A percentile compares a stretch with the other conserved stretches of the same genome.
Conservation (phyloP, 1,139 yeast species). For the Zygosaccharomyces sapae region DNA sequence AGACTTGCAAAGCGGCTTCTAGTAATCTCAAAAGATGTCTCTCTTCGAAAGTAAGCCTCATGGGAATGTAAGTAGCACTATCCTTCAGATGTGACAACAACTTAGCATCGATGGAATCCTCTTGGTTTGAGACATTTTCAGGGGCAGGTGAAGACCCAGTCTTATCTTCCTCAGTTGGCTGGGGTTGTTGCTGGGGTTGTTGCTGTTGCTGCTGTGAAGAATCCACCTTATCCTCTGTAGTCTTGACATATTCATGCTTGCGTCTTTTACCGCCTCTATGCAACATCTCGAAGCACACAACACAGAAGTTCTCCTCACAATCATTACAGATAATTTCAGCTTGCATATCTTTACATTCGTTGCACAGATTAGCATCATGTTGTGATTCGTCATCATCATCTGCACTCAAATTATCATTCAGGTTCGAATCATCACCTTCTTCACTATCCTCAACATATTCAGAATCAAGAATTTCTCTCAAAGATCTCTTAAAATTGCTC, state of each 20-base stretch:
- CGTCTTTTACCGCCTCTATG: constrained; percentile 63
- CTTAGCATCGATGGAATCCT: constrained; percentile 24
- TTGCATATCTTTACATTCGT: constrained; percentile 70
- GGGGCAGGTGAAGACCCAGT: constrained; percentile 9
- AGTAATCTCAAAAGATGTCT: constrained; percentile 57
- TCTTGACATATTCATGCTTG: constrained; percentile 39
- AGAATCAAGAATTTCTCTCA: constrained; percentile 35
- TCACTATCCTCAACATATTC: constrained; percentile 34
- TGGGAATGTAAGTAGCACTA: constrained; percentile 55
- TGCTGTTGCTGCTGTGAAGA: constrained; percentile 11
- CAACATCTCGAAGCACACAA: constrained; percentile 59
- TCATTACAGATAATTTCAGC: constrained; percentile 51
- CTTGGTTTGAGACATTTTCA: not conserved
- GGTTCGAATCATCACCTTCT: constrained; percentile 18
- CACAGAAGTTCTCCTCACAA: constrained; percentile 63
- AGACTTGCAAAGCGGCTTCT: constrained; percentile 69
- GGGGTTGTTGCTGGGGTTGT: constrained; percentile 15
- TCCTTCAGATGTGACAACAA: constrained; percentile 41
- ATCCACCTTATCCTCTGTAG: constrained; percentile 17
- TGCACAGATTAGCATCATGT: constrained; percentile 44
- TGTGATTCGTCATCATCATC: constrained; percentile 25
- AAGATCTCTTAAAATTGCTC: constrained; percentile 29
- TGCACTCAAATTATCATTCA: constrained; percentile 19
- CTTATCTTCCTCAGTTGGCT: constrained; percentile 10
- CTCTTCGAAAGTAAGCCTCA: constrained; percentile 61